Base-by-base conservation (phyloP, 2,329 filamentous ascomycete genomes). In the Ophiocordyceps camponoti-leonardi region DNA sequence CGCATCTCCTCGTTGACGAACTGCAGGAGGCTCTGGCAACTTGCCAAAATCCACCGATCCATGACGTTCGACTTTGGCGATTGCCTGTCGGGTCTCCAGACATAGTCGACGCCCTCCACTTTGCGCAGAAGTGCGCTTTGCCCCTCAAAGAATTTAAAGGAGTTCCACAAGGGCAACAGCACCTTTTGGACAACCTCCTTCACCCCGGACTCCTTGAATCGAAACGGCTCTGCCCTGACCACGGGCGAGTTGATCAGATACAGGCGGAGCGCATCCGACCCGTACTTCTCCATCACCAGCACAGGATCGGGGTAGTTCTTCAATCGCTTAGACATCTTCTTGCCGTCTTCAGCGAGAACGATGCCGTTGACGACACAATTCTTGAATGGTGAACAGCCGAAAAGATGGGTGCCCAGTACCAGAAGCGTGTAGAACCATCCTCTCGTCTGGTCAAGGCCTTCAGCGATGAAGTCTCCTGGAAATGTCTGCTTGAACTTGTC, bases 291-390 rank as follows among this genome's bases (percentile, higher is more conserved):
- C 73, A 95, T 92, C 52, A 96, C 77, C 44, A 86, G 67, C 47
- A 69, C 69, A 12, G 90, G 90, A 56, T 94, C 87, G 0, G 90
- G 90, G 62, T 94, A 96, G 64, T 96, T 96, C 68, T 95, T 93
- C 47, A 94, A 71, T 45, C 90, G 79, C 66, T 96, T 96, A 7
- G 87, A 94, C 90, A 96, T 96, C 71, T 96, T 96, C 71, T 94
- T 95, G 46, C 90, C 90, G 57, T 94, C 86, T 60, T 94, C 87
- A 1, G 88, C 88, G 39, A 95, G 73, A 5, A 95, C 87, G 50
- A 94, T 92, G 44, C 88, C 88, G 58, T 94, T 95, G 50, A 94
- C 87, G n/a, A 95, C 85, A 55, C 86, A 93, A 61, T 94, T 95
- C 66, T 92, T 81, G 72, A 94, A 95, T 0, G 90, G 87, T 2